Conservation (phyloP, 2,329 filamentous ascomycete genomes). For the Fusarium temperatum region DNA sequence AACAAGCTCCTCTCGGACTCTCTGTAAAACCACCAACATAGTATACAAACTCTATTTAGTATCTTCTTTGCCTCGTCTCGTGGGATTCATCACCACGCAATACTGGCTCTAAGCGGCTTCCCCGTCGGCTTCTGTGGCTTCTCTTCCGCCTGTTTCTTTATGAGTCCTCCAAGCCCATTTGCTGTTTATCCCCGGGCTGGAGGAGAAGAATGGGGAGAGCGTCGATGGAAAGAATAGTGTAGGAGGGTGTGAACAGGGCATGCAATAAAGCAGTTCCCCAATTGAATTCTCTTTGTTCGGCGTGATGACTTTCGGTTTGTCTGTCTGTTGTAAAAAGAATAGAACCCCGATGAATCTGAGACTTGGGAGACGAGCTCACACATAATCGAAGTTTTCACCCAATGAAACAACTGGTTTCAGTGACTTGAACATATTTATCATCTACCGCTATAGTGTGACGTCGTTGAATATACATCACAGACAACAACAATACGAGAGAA, state of each 20-base stretch:
- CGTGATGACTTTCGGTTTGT: constrained; percentile 7
- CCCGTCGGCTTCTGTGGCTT: constrained; percentile 27
- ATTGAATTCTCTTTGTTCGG: constrained; percentile 12
- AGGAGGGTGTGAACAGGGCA: constrained; percentile 43
- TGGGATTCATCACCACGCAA: constrained; percentile 18
- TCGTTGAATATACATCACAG: neutral
- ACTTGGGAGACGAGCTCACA: constrained; percentile 5
- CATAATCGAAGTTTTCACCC: neutral
- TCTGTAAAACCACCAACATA: constrained; percentile 74
- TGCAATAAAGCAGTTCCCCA: constrained; percentile 43
- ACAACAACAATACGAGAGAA: neutral
- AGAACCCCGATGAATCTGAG: neutral
- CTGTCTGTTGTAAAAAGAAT: neutral
- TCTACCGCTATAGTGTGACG: neutral
- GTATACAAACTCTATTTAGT: constrained; percentile 41
- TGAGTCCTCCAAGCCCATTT: constrained; percentile 22
- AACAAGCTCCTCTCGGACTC: constrained; percentile 98
- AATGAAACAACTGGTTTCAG: neutral
- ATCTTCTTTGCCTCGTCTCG: constrained; percentile 35
- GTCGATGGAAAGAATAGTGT: constrained; percentile 46
- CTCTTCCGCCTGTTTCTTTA: constrained; percentile 26
- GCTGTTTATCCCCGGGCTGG: constrained; percentile 27
- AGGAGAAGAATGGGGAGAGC: constrained; percentile 27
- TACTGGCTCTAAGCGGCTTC: constrained; percentile 6
- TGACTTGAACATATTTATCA: neutral